Evolutionary conservation across 306 rosid species (phyloP).

Genomic region (cucumber (Cucumis sativus)): DNA sequence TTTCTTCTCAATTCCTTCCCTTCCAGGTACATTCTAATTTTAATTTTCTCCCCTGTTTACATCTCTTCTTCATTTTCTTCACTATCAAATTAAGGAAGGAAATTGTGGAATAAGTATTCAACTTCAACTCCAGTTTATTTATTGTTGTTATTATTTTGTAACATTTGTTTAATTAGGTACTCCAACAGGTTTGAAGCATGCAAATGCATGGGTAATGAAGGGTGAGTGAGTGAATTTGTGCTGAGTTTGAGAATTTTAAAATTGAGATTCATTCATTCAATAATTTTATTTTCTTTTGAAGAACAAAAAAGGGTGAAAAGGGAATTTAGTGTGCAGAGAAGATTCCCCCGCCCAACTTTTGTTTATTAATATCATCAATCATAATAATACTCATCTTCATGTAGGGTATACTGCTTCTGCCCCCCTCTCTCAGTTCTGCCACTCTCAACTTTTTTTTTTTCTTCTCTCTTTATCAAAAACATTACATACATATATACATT

Average conservation of each 20-base stretch:
- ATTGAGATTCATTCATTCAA: not conserved
- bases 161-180: not conserved
- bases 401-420: not conserved
- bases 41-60: too few species aligned
- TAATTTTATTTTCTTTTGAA: too few species aligned
- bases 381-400: conserved; percentile 30
- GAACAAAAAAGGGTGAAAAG: not conserved
- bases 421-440: not conserved
- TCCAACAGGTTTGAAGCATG: not conserved
- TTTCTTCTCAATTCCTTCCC: not conserved
- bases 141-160: too few species aligned
- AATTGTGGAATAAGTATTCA: not conserved
- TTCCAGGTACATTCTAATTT: not conserved
- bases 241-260: not conserved
- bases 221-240: not conserved
- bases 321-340: conserved; percentile 38
- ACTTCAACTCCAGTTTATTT: not conserved
- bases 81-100: not conserved
- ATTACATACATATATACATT: too few species aligned
- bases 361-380: conserved; percentile 47
- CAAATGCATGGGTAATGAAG: not conserved
- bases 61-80: not conserved
- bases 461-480: too few species aligned
- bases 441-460: conserved; percentile 19
- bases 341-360: conserved; percentile 48